A percentile compares a stretch with the other conserved stretches of the same genome.
These are phyloP conservation scores for Lunularia cruciata DNA, from an alignment of 225 moss, liverwort and hornwort genomes.

Conservation along the genomic window DNA sequence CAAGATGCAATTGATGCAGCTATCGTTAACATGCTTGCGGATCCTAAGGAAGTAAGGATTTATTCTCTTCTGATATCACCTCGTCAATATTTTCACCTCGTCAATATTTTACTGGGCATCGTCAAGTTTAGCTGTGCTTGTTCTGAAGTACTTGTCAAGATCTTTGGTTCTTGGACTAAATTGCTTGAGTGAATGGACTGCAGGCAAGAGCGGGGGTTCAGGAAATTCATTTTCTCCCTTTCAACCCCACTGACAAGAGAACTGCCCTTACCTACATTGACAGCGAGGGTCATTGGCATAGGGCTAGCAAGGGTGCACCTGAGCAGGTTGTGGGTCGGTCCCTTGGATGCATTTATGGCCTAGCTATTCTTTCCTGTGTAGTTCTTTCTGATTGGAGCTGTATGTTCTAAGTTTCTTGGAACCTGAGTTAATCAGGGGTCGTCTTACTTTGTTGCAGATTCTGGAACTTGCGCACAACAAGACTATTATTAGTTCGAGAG, in stretches of 20 bases:
- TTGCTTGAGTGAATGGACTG: not conserved
- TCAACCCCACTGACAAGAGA: conserved; percentile 62
- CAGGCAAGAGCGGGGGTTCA: conserved; percentile 24
- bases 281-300: conserved; percentile 58
- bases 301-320: conserved; percentile 73
- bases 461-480: conserved; percentile 29
- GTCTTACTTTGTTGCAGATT: conserved; percentile 5
- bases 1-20: conserved; percentile 32
- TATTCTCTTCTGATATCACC: too few relatives aligned
- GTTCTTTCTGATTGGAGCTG: too few relatives aligned
- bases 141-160: too few relatives aligned
- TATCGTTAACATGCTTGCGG: conserved; percentile 30
- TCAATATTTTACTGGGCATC: too few relatives aligned
- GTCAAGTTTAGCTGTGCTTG: too few relatives aligned
- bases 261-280: conserved; percentile 69
- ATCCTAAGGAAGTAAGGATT: conserved; percentile 27
- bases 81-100: too few relatives aligned
- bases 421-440: not conserved
- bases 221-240: conserved; percentile 28
- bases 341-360: too few relatives aligned
- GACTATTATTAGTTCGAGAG: conserved; percentile 10
- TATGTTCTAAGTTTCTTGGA: too few relatives aligned
- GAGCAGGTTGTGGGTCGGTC: too few relatives aligned
- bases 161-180: not conserved
- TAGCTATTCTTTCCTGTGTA: too few relatives aligned